These are phyloP conservation scores for Epicoccum nigrum DNA, from an alignment of 2,329 filamentous ascomycete species.

Conservation along the genomic window DNA sequence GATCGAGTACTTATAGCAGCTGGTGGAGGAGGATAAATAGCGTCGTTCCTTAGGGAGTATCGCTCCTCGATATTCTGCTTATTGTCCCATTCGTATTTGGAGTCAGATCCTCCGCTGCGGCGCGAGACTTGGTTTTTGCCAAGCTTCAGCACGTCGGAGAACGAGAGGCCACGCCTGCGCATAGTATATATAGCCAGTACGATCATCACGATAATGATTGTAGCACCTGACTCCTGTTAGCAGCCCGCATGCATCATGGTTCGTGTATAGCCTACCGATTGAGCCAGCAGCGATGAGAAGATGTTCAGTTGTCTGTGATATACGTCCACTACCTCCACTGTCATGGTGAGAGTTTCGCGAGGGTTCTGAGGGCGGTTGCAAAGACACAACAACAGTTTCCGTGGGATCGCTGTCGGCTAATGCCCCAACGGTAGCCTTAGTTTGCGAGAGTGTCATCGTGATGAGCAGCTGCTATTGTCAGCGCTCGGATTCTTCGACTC, in stretches of 20 bases:
- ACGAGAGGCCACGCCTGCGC: constrained; percentile 46
- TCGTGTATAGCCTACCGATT: constrained; percentile 36
- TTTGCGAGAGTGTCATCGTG: constrained; percentile 29
- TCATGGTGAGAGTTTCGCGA: constrained; percentile 20
- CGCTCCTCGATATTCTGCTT: constrained; percentile 33
- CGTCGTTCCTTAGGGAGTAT: constrained; percentile 32
- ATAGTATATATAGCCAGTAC: constrained; percentile 46
- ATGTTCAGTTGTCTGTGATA: constrained; percentile 48
- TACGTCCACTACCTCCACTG: constrained; percentile 27
- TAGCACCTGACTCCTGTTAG: constrained; percentile 42
- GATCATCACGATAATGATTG: constrained; percentile 47
- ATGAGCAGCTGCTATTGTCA: constrained; percentile 32
- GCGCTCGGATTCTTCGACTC: neutral
- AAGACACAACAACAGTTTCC: constrained; percentile 34
- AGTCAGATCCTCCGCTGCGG: constrained; percentile 29
- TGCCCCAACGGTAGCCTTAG: constrained; percentile 21
- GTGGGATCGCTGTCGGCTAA: constrained; percentile 32
- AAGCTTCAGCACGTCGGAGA: constrained; percentile 35
- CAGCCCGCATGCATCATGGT: neutral
- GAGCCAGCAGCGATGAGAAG: constrained; percentile 50
- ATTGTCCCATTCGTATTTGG: constrained; percentile 34
- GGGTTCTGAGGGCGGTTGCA: constrained; percentile 26
- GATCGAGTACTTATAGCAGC: constrained; percentile 30
- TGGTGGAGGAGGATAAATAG: constrained; percentile 35
- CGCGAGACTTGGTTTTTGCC: constrained; percentile 32